Percentiles rank a stretch among this genome's conserved stretches.
Conservation (phyloP, 768 basidiomycete species). For the Lactifluus echinatus region DNA sequence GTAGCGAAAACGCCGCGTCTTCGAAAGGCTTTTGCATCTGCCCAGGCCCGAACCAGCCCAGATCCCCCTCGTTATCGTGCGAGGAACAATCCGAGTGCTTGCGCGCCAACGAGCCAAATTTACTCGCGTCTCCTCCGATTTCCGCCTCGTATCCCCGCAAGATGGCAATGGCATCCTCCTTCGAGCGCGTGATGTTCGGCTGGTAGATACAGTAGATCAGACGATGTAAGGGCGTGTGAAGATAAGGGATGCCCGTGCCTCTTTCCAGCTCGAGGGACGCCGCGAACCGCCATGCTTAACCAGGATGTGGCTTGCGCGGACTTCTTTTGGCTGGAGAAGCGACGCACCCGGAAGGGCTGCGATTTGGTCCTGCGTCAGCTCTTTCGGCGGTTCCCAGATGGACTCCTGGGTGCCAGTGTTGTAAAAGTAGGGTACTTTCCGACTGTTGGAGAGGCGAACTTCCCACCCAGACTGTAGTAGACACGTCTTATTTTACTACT, state of each 20-base stretch:
- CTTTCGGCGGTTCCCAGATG: conserved; percentile 68
- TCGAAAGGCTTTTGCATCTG: conserved; percentile 99
- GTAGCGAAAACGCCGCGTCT: conserved; percentile 68
- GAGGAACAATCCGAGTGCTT: conserved; percentile 86
- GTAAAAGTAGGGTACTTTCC: conserved; percentile 81
- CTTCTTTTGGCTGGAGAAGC: conserved; percentile 46
- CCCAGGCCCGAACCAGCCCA: conserved; percentile 75
- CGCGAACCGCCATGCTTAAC: conserved; percentile 84
- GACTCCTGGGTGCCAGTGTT: conserved; percentile 63
- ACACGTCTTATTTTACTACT: neutral
- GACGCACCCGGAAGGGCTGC: conserved; percentile 58
- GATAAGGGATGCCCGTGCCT: conserved; percentile 38
- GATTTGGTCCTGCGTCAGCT: conserved; percentile 53
- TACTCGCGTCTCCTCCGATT: conserved; percentile 44
- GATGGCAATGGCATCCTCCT: conserved; percentile 83
- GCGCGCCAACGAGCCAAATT: conserved; percentile 69
- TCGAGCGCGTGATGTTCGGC: conserved; percentile 73
- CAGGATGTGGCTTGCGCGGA: conserved; percentile 91
- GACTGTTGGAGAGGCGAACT: conserved; percentile 76
- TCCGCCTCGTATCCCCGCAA: conserved; percentile 53
- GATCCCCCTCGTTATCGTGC: conserved; percentile 73
- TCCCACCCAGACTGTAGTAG: conserved; percentile 49
- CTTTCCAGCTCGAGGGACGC: conserved; percentile 77
- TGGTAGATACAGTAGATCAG: conserved; percentile 25
- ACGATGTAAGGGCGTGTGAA: conserved; percentile 1